Percentiles rank a stretch among this genome's conserved stretches.
Evolutionary conservation across 2,329 filamentous ascomycete species (phyloP).

Genomic region (Dactylellina leptospora): DNA sequence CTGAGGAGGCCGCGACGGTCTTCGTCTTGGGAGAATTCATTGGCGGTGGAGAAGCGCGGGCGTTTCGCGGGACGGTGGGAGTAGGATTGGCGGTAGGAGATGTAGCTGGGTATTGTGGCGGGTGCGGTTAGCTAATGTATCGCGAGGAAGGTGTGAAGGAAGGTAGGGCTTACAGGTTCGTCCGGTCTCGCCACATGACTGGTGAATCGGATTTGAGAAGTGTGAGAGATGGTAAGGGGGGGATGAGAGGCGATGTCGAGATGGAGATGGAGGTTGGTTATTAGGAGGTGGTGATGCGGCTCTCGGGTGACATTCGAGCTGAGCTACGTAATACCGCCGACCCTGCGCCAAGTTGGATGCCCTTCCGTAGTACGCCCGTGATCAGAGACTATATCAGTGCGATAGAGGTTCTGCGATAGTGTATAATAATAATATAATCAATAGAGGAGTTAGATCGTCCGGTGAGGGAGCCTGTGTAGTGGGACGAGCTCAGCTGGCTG

Average conservation of each 20-base stretch:
- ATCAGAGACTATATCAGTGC: too few species aligned
- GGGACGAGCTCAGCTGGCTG: neutral
- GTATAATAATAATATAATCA: too few species aligned
- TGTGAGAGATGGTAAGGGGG: conserved; percentile 43
- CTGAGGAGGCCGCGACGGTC: conserved; percentile 86
- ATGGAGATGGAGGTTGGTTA: neutral
- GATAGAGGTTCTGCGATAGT: too few species aligned
- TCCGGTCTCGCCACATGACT: conserved; percentile 98
- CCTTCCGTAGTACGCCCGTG: too few species aligned
- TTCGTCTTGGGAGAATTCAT: conserved; percentile 62
- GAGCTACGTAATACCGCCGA: too few species aligned
- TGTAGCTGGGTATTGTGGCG: conserved; percentile 73
- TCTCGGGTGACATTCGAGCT: conserved; percentile 7
- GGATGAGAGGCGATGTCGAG: neutral
- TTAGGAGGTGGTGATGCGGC: conserved; percentile 59
- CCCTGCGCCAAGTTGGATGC: neutral
- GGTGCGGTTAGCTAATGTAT: conserved; percentile 14
- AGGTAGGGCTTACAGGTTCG: conserved; percentile 80
- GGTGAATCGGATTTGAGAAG: conserved; percentile 61
- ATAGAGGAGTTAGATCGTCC: too few species aligned
- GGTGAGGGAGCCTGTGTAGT: too few species aligned
- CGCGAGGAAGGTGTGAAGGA: conserved; percentile 36
- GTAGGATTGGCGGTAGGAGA: conserved; percentile 99
- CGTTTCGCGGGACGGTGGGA: conserved; percentile 91
- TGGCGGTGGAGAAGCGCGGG: conserved; percentile 69